These are phyloP conservation scores for Diplodia mutila DNA, from an alignment of 2,329 filamentous ascomycete genomes.

Conservation along the genomic window DNA sequence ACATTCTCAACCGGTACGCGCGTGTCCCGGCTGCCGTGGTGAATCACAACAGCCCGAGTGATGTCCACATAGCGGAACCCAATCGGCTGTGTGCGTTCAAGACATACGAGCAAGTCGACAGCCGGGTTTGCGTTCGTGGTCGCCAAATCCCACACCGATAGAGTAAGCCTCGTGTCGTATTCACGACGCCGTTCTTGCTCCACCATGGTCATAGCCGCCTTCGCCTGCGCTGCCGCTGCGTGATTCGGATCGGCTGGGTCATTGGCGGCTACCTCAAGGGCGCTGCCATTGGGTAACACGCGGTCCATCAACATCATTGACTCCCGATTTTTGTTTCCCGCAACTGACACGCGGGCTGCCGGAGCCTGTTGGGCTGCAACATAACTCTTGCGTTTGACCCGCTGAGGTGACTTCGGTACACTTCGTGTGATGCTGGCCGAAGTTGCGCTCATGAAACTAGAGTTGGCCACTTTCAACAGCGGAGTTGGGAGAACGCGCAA, in stretches of 20 bases:
- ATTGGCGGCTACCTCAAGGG: conserved; percentile 35
- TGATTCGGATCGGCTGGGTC: conserved; percentile 38
- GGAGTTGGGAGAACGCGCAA: conserved; percentile 87
- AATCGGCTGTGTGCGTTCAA: conserved; percentile 88
- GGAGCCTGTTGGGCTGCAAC: conserved; percentile 25
- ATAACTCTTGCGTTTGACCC: conserved; percentile 32
- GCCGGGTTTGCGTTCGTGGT: conserved; percentile 92
- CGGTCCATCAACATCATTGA: conserved; percentile 56
- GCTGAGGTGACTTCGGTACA: conserved; percentile 40
- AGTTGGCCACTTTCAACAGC: conserved; percentile 91
- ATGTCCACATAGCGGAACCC: conserved; percentile 98
- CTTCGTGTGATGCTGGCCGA: conserved; percentile 77
- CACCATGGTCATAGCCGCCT: conserved; percentile 63
- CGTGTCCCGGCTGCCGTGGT: conserved; percentile 88
- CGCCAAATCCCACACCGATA: conserved; percentile 91
- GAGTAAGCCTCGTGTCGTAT: conserved; percentile 85
- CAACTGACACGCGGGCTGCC: conserved; percentile 29
- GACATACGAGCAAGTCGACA: conserved; percentile 87
- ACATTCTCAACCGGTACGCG: conserved; percentile 95
- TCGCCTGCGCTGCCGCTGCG: conserved; percentile 35
- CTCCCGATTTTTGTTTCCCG: conserved; percentile 46
- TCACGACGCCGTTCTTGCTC: conserved; percentile 73
- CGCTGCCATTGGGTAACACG: conserved; percentile 46
- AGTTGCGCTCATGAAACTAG: conserved; percentile 90
- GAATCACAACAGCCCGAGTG: conserved; percentile 85